A percentile compares a stretch with the other conserved stretches of the same genome.
phyloP scores from a whole-genome alignment of 805 yeast species.

The Yarrowia deformans region DNA sequence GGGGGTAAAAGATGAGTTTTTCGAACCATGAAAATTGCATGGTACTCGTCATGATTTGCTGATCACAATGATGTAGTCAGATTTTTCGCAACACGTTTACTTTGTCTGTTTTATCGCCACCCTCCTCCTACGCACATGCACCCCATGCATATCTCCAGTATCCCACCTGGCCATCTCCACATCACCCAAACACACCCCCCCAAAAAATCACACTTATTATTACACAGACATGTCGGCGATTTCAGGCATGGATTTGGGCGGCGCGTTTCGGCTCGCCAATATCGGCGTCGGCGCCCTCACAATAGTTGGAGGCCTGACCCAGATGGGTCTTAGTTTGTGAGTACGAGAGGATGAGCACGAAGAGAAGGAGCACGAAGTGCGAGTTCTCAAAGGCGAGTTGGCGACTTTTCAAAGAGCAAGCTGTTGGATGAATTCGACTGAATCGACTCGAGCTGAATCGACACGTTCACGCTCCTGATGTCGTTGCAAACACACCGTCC shows the following conservation, averaged over 20 bases:
- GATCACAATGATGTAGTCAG: not conserved
- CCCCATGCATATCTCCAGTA: constrained; percentile 21
- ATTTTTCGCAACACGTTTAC: not conserved
- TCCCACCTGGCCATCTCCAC: constrained; percentile 26
- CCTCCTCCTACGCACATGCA: constrained; percentile 3
- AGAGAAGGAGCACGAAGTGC: no score
- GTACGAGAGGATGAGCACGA: not conserved
- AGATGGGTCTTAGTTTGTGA: constrained; percentile 42
- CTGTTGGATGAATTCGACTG: no score
- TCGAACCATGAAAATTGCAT: not conserved
- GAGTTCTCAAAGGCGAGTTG: no score
- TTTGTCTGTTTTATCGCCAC: no score
- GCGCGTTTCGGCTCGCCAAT: constrained; percentile 49
- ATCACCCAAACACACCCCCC: not conserved
- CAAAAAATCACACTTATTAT: not conserved
- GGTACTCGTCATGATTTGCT: not conserved
- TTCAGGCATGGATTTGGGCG: constrained; percentile 44
- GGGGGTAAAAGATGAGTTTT: not conserved
- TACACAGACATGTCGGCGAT: constrained; percentile 31
- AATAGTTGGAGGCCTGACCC: constrained; percentile 48
- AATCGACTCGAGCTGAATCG: no score
- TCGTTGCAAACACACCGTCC: no score
- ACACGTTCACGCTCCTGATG: no score
- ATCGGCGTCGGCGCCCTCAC: constrained; percentile 48
- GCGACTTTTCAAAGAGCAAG: no score